These are phyloP conservation scores for Hygrophila difformis DNA, from an alignment of 257 asterid genomes.

Conservation along the genomic window DNA sequence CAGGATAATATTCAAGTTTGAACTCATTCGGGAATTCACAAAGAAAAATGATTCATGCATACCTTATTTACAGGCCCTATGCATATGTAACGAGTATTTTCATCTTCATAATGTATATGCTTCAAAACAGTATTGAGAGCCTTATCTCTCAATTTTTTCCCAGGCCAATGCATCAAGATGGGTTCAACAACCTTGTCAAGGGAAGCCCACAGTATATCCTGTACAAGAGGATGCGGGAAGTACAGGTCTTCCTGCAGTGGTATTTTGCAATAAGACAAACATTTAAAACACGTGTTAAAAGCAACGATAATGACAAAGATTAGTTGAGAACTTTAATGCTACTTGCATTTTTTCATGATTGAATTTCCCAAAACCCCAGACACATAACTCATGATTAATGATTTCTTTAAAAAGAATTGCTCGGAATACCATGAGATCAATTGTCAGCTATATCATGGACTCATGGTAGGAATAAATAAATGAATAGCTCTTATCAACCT, in stretches of 20 bases:
- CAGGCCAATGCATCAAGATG: conserved; percentile 85
- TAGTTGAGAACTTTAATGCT: not conserved
- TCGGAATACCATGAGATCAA: not conserved
- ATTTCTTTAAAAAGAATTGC: not conserved
- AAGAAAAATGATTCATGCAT: not conserved
- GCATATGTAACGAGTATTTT: conserved; percentile 90
- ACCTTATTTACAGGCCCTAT: conserved; percentile 99
- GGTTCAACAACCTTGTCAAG: conserved; percentile 85
- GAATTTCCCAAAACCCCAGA: too few species aligned
- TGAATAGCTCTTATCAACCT: conserved; percentile 39
- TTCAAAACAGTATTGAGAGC: conserved; percentile 64
- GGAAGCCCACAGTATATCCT: conserved; percentile 86
- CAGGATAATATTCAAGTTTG: not conserved
- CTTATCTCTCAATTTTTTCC: conserved; percentile 78
- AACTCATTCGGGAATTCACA: not conserved
- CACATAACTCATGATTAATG: not conserved
- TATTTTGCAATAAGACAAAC: not conserved
- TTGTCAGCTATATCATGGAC: not conserved
- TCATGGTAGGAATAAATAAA: not conserved
- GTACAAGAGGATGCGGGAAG: conserved; percentile 90
- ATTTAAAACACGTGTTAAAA: too few species aligned
- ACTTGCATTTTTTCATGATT: not conserved
- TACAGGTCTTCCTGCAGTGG: conserved; percentile 87
- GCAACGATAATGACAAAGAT: too few species aligned
- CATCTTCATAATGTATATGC: conserved; percentile 96